These are phyloP conservation scores for Elaphomyces granulatus DNA, from an alignment of 495 filamentous ascomycete genomes.

Conservation along the genomic window DNA sequence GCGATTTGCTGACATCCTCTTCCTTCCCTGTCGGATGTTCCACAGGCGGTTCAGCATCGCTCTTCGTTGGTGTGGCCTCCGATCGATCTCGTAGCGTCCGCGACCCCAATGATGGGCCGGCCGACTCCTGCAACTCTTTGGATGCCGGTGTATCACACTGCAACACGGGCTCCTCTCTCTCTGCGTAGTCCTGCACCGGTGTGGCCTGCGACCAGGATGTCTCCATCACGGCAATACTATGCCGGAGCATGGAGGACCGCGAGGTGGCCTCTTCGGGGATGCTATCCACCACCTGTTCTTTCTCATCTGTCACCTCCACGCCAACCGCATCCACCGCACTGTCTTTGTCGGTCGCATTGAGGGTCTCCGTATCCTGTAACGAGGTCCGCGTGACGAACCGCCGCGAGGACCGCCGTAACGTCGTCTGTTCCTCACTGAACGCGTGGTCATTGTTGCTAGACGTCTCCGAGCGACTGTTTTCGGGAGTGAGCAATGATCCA, in stretches of 20 bases:
- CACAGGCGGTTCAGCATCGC: slow-evolving; percentile 26
- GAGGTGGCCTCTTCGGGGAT: slow-evolving; percentile 21
- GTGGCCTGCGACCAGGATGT: slow-evolving; percentile 24
- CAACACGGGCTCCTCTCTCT: slow-evolving; percentile 20
- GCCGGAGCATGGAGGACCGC: slow-evolving; percentile 23
- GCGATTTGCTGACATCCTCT: slow-evolving; percentile 6
- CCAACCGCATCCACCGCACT: slow-evolving; percentile 6
- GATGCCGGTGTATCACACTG: slow-evolving; percentile 23
- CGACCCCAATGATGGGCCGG: slow-evolving; percentile 30
- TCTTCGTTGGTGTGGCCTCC: slow-evolving; percentile 31
- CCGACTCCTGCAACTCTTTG: slow-evolving; percentile 27
- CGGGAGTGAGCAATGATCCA: slow-evolving; percentile 33
- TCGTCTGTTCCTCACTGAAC: slow-evolving; percentile 22
- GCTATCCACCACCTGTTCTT: slow-evolving; percentile 18
- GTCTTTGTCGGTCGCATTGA: slow-evolving; percentile 6
- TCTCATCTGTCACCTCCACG: slow-evolving; percentile 2
- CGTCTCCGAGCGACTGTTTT: slow-evolving; percentile 35
- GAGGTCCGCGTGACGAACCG: slow-evolving; percentile 32
- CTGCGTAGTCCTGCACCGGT: slow-evolving; percentile 18
- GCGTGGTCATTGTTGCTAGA: slow-evolving; percentile 36
- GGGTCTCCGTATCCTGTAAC: slow-evolving; percentile 18
- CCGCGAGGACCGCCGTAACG: slow-evolving; percentile 30
- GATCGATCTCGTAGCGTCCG: slow-evolving; percentile 35
- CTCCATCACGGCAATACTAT: slow-evolving; percentile 35
- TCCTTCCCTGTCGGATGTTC: slow-evolving; percentile 1